Evolutionary conservation across 495 filamentous ascomycete species (phyloP).

Genomic region (Achaetomiella virescens): DNA sequence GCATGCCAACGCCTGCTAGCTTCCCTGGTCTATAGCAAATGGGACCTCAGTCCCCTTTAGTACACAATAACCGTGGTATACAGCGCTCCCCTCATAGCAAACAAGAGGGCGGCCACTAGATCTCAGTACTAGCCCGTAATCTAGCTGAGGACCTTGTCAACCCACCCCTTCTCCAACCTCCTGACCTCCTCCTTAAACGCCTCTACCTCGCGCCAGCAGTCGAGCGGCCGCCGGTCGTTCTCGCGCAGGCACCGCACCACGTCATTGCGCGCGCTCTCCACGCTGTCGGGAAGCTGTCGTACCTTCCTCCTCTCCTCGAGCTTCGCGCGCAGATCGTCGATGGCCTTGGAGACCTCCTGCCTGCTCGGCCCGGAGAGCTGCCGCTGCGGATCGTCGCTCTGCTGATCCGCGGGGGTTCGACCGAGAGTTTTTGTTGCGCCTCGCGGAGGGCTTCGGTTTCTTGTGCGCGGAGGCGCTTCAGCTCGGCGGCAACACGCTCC

Average conservation of each 20-base stretch:
- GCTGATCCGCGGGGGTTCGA: constrained; percentile 4
- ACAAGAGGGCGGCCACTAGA: not conserved
- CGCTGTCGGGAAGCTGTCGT: constrained; percentile 49
- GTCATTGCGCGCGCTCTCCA: constrained; percentile 67
- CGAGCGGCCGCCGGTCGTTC: constrained; percentile 83
- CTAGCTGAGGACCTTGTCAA: constrained; percentile 66
- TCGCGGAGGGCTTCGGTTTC: constrained; percentile 54
- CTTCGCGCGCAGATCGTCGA: constrained; percentile 61
- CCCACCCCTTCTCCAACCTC: constrained; percentile 75
- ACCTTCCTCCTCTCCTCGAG: constrained; percentile 72
- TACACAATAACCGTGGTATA: constrained; percentile 8
- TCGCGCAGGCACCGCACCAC: constrained; percentile 76
- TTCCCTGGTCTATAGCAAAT: constrained; percentile 7
- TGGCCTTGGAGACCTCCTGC: constrained; percentile 29
- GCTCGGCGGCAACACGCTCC: constrained; percentile 76
- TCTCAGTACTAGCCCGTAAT: not conserved
- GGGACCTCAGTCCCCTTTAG: not conserved
- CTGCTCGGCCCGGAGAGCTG: constrained; percentile 17
- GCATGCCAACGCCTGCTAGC: not conserved
- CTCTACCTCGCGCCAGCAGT: constrained; percentile 95
- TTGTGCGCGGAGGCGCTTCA: constrained; percentile 61
- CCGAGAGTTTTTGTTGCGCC: constrained; percentile 55
- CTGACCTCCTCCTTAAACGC: constrained; percentile 82
- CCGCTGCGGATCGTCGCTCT: constrained; percentile 9
- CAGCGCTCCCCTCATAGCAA: not conserved